Base-by-base conservation (phyloP, 2,329 filamentous ascomycete species). In the Cercospora zeae-maydis region DNA sequence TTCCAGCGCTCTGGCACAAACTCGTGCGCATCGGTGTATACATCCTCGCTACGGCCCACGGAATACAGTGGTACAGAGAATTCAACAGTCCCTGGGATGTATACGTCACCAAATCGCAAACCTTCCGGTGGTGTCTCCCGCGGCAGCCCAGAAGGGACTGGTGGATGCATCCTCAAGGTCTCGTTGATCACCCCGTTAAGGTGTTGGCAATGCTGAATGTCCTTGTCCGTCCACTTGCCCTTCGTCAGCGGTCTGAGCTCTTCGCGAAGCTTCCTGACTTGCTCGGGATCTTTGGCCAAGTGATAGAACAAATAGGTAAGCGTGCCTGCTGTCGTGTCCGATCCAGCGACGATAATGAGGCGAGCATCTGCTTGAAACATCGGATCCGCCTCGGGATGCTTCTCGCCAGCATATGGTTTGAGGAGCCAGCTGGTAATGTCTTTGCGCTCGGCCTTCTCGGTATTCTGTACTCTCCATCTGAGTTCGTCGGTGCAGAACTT, bases 101-200 rank as follows among this genome's bases (percentile, higher is more conserved):
- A 75, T 1, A 66, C 68, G 14, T 71, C 72, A n/a, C 70, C 77
- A 34, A 78, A 69, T 16, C 66, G 66, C 33, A 78, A 64, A 16
- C 78, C 78, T 59, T 75, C 68, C 36, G 73, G 37, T 14, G 77
- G 76, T 2, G 77, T 79, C 21, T 72, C 53, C 3, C 79, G 70
- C 21, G 68, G 66, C 10, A 78, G 49, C 0, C 73, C 76, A 3
- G 71, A 71, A 0, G 76, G 75, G 0, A 78, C 74, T 2, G 77
- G 70, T 9, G 78, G 77, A 59, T 78, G 72, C 3, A 80, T 69
- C 14, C 79, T 72, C 13, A 80, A 67, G 0, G 77, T 70, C 65
- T 81, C 79, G 54, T 79, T 75, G 69, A 79, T 78, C n/a, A 74
- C 68, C 14, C 72, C 75, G 59, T 79, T 77, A 13, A 80, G 71